Base-by-base conservation (phyloP, 352 stramenopile species). In the Phytophthora litchii region DNA sequence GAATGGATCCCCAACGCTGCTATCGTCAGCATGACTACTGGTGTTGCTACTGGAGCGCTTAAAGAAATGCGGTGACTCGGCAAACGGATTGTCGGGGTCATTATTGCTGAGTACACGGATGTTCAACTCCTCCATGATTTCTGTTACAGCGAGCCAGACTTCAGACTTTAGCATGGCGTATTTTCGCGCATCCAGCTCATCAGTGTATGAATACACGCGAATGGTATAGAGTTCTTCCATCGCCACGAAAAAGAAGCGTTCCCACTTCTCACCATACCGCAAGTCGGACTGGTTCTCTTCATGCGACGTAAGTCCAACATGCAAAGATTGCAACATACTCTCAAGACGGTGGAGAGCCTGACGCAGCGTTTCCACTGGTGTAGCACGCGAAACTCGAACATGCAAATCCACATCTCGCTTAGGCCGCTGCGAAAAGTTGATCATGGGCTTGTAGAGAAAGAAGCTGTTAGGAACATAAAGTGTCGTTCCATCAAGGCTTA, bases 371-470 rank as follows among this genome's bases (percentile, higher is more conserved):
- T 88, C 70, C 5, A 91, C 78, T 1, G 80, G 36, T 10, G 84
- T 92, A 32, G 64, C 49, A 8, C 71, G 62, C 2, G 83, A 82
- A 6, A 95, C 82, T 20, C 70, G 62, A 10, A 94, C 73, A 17
- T 74, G 76, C 19, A 95, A 81, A 50, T 94, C 79, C 23, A 95
- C 80, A 41, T 93, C 80, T 25, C 83, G 76, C 54, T 95, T 95
- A 2, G 87, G 87, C 0, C 84, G 83, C 52, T 94, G 83, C 40
- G 85, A 89, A 53, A 85, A 95, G 54, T 95, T 95, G 27, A 95
- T 79, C 87, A 95, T 94, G 20, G 84, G 87, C 44, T 93, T 93
- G 78, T 92, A 95, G n/a, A 95, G 64, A 49, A 95, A 95, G 57
- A 92, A 94, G 54, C 85, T 94, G 67, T 95, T 95, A 21, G 84